Evolutionary conservation across 1,139 yeast species (phyloP).

Genomic region (Geotrichum candidum): DNA sequence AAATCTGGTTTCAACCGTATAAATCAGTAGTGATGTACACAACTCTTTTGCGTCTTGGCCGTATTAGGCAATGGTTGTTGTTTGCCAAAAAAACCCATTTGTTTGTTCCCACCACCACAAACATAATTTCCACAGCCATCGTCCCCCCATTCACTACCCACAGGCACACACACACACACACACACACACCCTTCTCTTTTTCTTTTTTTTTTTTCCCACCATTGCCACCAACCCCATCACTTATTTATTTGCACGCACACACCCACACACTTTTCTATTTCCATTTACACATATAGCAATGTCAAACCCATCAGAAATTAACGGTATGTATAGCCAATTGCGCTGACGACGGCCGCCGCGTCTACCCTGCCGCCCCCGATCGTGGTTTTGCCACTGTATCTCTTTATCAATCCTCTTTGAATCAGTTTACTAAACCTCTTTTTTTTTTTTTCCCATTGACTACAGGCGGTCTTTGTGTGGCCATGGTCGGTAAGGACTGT

Average conservation of each 20-base stretch:
- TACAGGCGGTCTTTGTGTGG: conserved; percentile 88
- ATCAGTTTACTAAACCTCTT: background rate
- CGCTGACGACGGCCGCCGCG: background rate
- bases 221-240: background rate
- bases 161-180: background rate
- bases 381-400: background rate
- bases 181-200: background rate
- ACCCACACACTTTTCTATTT: background rate
- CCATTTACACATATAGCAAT: conserved; percentile 17
- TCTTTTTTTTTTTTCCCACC: background rate
- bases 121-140: background rate
- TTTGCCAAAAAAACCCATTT: background rate
- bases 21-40: background rate
- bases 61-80: background rate
- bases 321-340: conserved; percentile 26
- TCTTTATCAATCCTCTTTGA: background rate
- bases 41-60: background rate
- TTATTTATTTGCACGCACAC: background rate
- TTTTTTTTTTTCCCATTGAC: background rate
- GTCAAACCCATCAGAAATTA: conserved; percentile 35
- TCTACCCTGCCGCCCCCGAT: background rate
- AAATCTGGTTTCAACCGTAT: background rate
- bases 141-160: background rate
- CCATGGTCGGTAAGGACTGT: conserved; percentile 98
- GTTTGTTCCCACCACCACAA: background rate